Evolutionary conservation across 495 filamentous ascomycete species (phyloP).

Genomic region (Podospora anserina): DNA sequence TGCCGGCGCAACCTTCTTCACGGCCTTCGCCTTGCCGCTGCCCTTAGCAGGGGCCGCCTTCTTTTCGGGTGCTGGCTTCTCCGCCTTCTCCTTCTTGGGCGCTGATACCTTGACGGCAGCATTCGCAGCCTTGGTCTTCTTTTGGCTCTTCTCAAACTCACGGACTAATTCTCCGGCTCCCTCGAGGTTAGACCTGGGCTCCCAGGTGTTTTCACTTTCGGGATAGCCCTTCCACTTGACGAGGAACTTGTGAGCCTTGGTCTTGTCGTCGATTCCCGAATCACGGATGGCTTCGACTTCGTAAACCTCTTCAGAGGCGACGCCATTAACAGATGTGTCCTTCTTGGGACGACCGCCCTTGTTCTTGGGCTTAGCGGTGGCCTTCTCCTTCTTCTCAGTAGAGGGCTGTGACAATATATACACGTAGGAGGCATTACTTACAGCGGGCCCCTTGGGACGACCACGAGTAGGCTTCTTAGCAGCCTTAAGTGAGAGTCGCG

Average conservation of each 20-base stretch:
- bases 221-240: constrained; percentile 45
- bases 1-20: neutral
- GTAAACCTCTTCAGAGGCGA: constrained; percentile 26
- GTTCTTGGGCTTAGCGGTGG: constrained; percentile 13
- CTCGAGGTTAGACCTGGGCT: constrained; percentile 37
- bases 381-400: constrained; percentile 6
- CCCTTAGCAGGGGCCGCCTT: neutral
- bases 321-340: constrained; percentile 15
- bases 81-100: constrained; percentile 1
- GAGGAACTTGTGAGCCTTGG: constrained; percentile 32
- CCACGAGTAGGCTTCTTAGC: constrained; percentile 25
- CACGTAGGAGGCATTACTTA: constrained; percentile 4
- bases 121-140: constrained; percentile 19
- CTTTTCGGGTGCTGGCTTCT: constrained; percentile 18
- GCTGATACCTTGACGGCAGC: constrained; percentile 13
- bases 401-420: constrained; percentile 1
- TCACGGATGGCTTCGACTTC: constrained; percentile 42
- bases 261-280: constrained; percentile 31
- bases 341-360: constrained; percentile 24
- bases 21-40: neutral
- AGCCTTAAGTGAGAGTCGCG: constrained; percentile 28
- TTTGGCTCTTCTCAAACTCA: constrained; percentile 30
- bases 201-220: constrained; percentile 40
- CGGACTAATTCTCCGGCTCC: constrained; percentile 27
- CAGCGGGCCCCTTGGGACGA: constrained; percentile 21